Percentiles rank a stretch among this genome's conserved stretches.
Conservation (phyloP, 2,329 filamentous ascomycete genomes). For the Allantophomopsis cytisporea region DNA sequence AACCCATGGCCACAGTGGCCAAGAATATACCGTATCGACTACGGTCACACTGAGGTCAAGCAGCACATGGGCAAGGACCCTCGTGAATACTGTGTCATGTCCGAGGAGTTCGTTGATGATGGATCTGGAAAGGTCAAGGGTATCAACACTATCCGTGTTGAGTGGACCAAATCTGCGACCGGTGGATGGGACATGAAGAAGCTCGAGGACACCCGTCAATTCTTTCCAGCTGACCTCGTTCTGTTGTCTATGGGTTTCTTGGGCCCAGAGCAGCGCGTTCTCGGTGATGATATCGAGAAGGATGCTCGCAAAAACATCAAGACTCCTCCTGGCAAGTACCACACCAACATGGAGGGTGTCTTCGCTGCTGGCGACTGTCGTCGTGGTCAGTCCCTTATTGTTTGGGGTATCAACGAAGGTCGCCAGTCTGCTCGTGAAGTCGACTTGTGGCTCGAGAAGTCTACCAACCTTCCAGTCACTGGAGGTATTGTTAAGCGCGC, state of each 20-base stretch:
- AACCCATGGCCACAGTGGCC: slow-evolving; percentile 99
- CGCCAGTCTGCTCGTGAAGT: slow-evolving; percentile 87
- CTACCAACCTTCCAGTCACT: slow-evolving; percentile 72
- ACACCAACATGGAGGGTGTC: slow-evolving; percentile 75
- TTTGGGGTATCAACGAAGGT: slow-evolving; percentile 98
- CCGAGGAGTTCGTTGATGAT: slow-evolving; percentile 88
- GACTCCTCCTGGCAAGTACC: slow-evolving; percentile 77
- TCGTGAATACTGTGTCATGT: slow-evolving; percentile 97
- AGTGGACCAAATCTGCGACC: slow-evolving; percentile 82
- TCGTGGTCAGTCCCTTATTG: slow-evolving; percentile 87
- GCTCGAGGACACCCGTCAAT: slow-evolving; percentile 81
- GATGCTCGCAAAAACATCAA: slow-evolving; percentile 93
- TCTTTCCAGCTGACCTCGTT: slow-evolving; percentile 92
- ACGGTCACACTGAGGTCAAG: slow-evolving; percentile 90
- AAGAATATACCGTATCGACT: slow-evolving; percentile 95
- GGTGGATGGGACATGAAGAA: slow-evolving; percentile 99
- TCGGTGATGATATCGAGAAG: slow-evolving; percentile 81
- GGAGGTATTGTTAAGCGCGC: slow-evolving; percentile 83
- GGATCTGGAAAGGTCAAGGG: slow-evolving; percentile 81
- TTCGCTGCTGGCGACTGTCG: slow-evolving; percentile 94
- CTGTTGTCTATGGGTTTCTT: slow-evolving; percentile 96
- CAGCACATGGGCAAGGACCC: slow-evolving; percentile 94
- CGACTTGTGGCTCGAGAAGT: slow-evolving; percentile 71
- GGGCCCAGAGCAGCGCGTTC: slow-evolving; percentile 77
- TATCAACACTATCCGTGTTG: slow-evolving; percentile 89